Percentiles rank a stretch among this genome's conserved stretches.
phyloP scores from a whole-genome alignment of 768 basidiomycete genomes.

The Lactarius hatsudake region DNA sequence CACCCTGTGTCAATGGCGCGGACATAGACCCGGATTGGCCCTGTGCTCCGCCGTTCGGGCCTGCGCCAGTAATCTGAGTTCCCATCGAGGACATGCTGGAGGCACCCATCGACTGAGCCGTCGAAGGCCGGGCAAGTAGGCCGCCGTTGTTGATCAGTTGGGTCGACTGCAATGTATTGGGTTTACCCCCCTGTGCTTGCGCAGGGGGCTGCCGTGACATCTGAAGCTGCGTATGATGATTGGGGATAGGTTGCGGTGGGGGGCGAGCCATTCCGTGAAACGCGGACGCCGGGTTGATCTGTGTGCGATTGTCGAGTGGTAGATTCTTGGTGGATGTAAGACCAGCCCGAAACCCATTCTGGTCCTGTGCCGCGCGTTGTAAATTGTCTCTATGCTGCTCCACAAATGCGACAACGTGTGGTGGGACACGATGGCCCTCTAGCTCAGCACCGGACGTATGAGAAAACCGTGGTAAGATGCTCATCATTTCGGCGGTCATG shows the following conservation, averaged over 20 bases:
- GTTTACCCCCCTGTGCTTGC: slow-evolving; percentile 8
- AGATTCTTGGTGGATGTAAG: slow-evolving; percentile 17
- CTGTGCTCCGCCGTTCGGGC: slow-evolving; percentile 6
- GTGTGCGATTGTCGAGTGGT: slow-evolving; percentile 13
- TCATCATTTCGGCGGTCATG: slow-evolving; percentile 8
- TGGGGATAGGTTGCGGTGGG: slow-evolving; percentile 3
- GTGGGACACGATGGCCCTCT: slow-evolving; percentile 19
- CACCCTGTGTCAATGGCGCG: slow-evolving; percentile 6
- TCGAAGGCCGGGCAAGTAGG: neutral
- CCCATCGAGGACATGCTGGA: slow-evolving; percentile 9
- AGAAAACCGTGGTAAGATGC: slow-evolving; percentile 23
- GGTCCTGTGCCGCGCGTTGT: slow-evolving; percentile 20
- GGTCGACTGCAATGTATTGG: neutral
- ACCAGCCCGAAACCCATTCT: slow-evolving; percentile 22
- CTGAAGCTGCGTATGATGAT: slow-evolving; percentile 6
- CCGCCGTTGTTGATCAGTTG: slow-evolving; percentile 5
- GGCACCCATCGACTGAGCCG: slow-evolving; percentile 9
- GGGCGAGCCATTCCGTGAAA: slow-evolving; percentile 4
- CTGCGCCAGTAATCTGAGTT: neutral
- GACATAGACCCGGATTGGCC: slow-evolving; percentile 11
- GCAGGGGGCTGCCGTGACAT: slow-evolving; percentile 1
- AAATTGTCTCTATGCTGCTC: slow-evolving; percentile 19
- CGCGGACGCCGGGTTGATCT: slow-evolving; percentile 4
- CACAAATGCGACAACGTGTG: slow-evolving; percentile 16
- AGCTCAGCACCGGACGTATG: slow-evolving; percentile 21